These are phyloP conservation scores for Globisporangium solare DNA, from an alignment of 352 stramenopile genomes.

Conservation along the genomic window DNA sequence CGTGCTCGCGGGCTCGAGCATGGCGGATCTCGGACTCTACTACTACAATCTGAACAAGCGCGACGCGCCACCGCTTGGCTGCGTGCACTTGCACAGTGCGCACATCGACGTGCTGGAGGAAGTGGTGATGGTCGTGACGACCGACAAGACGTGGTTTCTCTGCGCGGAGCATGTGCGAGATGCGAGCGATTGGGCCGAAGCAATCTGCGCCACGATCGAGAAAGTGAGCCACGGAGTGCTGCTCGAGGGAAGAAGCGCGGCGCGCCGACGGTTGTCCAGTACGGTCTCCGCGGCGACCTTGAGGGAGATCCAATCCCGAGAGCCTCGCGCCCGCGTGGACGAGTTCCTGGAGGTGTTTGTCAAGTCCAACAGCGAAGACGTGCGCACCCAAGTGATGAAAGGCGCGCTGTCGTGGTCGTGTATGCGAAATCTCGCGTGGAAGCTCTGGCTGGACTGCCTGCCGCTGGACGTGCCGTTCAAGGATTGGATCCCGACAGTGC, in stretches of 20 bases:
- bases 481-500: conserved; percentile 31
- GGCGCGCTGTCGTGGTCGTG: conserved; percentile 68
- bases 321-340: conserved; percentile 39
- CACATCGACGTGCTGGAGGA: conserved; percentile 73
- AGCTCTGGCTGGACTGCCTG: conserved; percentile 62
- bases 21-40: conserved; percentile 57
- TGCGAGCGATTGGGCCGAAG: conserved; percentile 57
- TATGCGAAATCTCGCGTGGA: conserved; percentile 67
- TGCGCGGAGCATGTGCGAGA: conserved; percentile 54
- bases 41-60: conserved; percentile 46
- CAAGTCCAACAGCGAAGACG: conserved; percentile 39
- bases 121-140: conserved; percentile 71
- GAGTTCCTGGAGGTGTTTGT: conserved; percentile 78
- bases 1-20: conserved; percentile 46
- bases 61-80: conserved; percentile 36
- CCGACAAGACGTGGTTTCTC: conserved; percentile 79
- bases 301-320: conserved; percentile 59
- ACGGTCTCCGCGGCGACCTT: conserved; percentile 38
- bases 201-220: conserved; percentile 57
- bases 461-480: conserved; percentile 39
- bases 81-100: conserved; percentile 52
- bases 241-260: conserved; percentile 14
- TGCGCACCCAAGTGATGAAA: conserved; percentile 48
- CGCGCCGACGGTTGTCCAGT: conserved; percentile 36
- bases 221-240: conserved; percentile 22